Base-by-base conservation (phyloP, 1,284 basidiomycete species). In the Cystobasidium sp. region DNA sequence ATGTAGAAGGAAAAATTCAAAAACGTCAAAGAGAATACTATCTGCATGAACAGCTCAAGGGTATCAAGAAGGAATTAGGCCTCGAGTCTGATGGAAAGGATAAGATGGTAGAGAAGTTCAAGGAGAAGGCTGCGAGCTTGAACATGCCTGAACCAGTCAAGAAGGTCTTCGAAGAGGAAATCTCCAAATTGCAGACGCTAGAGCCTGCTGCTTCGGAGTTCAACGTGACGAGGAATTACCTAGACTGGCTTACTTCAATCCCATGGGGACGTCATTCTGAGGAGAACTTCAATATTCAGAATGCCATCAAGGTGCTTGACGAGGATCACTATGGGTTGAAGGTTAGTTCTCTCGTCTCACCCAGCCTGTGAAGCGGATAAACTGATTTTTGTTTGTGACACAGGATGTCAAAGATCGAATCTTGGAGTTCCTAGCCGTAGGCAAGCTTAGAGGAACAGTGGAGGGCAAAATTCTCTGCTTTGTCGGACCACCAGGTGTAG, bases 81-180 rank as follows among this genome's bases (percentile, higher is more conserved):
- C 93, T 98, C 88, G 94, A 96, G 84, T 91, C 90, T 44, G 96
- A 99, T 80, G 96, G 96, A 51, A 98, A 98, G 85, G 96, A 98
- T 84, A 97, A 95, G 84, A 85, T 98, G 75, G 91, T 98, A 64
- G 93, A 97, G 82, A 94, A 96, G 85, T 97, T 98, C 85, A 91
- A 89, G 83, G 93, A 97, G 81, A 89, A 96, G 75, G 95, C 94
- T 0, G 88, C 87, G 44, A 84, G 86, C 75, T 84, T 98, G 78
- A 92, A 92, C 80, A 98, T 99, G 96, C 95, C 96, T 0, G 93
- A 96, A 51, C 85, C 85, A 16, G 95, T 96, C 16, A 86, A 89
- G 77, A 97, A 96, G 84, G 94, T 97, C 14, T 98, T 99, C 80
- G 96, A 99, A 73, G 94, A 98, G 84, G 97, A 99, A 83, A 84